Percentiles rank a stretch among this genome's conserved stretches.
Evolutionary conservation across 768 basidiomycete species (phyloP).

Genomic region (Boletus fagicola): DNA sequence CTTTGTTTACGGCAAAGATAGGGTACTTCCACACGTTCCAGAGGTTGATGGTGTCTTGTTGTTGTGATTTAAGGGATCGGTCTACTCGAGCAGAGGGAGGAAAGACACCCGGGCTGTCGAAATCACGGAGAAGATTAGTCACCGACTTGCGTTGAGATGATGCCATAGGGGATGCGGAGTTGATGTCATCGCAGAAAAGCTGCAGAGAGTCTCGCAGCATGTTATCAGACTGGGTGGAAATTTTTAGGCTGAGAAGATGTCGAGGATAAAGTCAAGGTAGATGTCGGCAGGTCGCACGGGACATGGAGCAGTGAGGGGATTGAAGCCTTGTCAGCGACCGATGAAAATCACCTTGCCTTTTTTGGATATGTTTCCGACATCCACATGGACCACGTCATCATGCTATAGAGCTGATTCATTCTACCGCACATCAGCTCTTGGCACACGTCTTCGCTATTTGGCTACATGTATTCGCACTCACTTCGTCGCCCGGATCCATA

Average conservation of each 20-base stretch:
- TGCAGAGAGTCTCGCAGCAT: slow-evolving; percentile 29
- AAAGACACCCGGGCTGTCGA: slow-evolving; percentile 62
- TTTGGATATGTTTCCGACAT: slow-evolving; percentile 19
- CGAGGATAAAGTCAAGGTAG: not conserved
- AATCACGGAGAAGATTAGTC: slow-evolving; percentile 43
- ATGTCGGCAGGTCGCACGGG: not conserved
- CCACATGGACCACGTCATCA: too few species aligned
- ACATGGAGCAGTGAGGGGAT: not conserved
- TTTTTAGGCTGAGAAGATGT: not conserved
- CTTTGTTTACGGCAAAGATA: slow-evolving; percentile 63
- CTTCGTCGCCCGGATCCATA: slow-evolving; percentile 1
- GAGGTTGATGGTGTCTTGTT: slow-evolving; percentile 52
- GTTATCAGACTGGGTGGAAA: not conserved
- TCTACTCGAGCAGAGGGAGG: slow-evolving; percentile 76
- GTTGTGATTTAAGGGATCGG: slow-evolving; percentile 59
- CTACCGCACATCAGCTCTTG: slow-evolving; percentile 5
- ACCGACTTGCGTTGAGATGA: slow-evolving; percentile 19
- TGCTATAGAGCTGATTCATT: not conserved
- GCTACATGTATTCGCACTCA: slow-evolving; percentile 1
- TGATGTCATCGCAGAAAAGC: slow-evolving; percentile 15
- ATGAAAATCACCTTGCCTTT: slow-evolving; percentile 17
- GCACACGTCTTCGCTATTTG: not conserved
- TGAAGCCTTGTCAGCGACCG: not conserved
- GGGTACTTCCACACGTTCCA: slow-evolving; percentile 77
- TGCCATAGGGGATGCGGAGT: slow-evolving; percentile 15